Evolutionary conservation across 805 yeast species (phyloP).

Genomic region (Lachancea kluyveri): DNA sequence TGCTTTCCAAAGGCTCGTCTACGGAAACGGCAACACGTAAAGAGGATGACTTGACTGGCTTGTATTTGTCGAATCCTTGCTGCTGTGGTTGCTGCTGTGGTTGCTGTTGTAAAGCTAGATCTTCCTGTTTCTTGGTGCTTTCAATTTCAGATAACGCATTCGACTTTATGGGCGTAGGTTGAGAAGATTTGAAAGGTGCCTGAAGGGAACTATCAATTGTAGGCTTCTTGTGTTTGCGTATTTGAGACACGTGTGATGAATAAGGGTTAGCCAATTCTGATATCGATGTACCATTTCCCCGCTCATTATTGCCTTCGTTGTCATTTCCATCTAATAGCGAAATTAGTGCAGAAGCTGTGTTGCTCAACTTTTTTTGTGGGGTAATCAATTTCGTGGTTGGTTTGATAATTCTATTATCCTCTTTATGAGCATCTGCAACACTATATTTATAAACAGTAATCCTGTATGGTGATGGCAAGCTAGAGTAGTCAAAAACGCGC

Average conservation of each 20-base stretch:
- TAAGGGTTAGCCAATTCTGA: conserved; percentile 39
- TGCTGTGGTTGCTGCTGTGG: neutral
- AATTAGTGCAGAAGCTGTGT: conserved; percentile 44
- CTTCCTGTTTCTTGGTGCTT: conserved; percentile 1
- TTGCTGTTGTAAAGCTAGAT: neutral
- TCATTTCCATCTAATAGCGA: conserved; percentile 36
- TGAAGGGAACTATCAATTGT: no score
- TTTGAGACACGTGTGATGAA: conserved; percentile 21
- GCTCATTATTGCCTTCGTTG: conserved; percentile 9
- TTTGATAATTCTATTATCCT: conserved; percentile 4
- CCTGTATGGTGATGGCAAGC: conserved; percentile 35
- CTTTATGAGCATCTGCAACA: conserved; percentile 9
- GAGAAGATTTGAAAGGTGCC: conserved; percentile 4
- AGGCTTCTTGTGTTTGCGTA: conserved; percentile 13
- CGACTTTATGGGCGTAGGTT: conserved; percentile 7
- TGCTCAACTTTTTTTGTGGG: conserved; percentile 34
- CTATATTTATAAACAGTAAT: conserved; percentile 29
- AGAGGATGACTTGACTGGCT: conserved; percentile 35
- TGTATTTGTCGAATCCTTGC: conserved; percentile 23
- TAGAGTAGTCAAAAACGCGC: conserved; percentile 34
- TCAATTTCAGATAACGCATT: conserved; percentile 1
- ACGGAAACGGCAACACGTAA: conserved; percentile 29
- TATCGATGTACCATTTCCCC: conserved; percentile 2
- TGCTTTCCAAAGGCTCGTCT: conserved; percentile 11
- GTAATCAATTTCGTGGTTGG: conserved; percentile 5